phyloP scores from a whole-genome alignment of 2,329 filamentous ascomycete species.

The Fusarium pseudograminearum region DNA sequence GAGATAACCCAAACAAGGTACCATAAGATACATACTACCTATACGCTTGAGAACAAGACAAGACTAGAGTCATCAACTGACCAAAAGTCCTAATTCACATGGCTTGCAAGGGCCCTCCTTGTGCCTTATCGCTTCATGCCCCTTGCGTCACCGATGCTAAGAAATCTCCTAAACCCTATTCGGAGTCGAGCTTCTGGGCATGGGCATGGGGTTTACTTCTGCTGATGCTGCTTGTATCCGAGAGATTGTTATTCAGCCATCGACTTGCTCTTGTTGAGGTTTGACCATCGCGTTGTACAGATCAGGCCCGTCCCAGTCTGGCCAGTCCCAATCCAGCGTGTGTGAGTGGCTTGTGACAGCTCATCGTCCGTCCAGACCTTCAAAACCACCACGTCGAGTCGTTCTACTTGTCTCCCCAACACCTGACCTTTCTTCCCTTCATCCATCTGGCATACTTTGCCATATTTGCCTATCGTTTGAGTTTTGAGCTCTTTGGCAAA shows the following conservation, averaged over 20 bases:
- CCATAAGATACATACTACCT: background rate
- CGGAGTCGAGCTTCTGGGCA: conserved; percentile 27
- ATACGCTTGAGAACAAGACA: background rate
- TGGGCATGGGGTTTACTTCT: conserved; percentile 19
- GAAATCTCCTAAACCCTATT: conserved; percentile 35
- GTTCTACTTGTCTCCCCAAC: conserved; percentile 10
- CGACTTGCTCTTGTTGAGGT: conserved; percentile 25
- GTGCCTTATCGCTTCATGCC: conserved; percentile 15
- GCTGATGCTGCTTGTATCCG: conserved; percentile 24
- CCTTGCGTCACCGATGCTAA: conserved; percentile 38
- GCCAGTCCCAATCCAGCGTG: background rate
- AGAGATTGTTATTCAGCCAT: conserved; percentile 6
- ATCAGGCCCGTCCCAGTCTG: background rate
- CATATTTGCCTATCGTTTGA: background rate
- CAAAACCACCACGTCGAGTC: conserved; percentile 23
- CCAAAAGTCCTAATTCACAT: conserved; percentile 10
- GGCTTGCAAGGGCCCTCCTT: conserved; percentile 4
- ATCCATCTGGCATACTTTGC: background rate
- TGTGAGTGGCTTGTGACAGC: conserved; percentile 35
- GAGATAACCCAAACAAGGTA: conserved; percentile 7
- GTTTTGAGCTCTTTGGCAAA: background rate
- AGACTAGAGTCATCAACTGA: conserved; percentile 34
- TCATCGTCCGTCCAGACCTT: conserved; percentile 10
- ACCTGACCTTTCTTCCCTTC: conserved; percentile 21
- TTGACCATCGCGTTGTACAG: conserved; percentile 20